Evolutionary conservation across 257 asterid species (phyloP).

Genomic region (Solanum rostratum): DNA sequence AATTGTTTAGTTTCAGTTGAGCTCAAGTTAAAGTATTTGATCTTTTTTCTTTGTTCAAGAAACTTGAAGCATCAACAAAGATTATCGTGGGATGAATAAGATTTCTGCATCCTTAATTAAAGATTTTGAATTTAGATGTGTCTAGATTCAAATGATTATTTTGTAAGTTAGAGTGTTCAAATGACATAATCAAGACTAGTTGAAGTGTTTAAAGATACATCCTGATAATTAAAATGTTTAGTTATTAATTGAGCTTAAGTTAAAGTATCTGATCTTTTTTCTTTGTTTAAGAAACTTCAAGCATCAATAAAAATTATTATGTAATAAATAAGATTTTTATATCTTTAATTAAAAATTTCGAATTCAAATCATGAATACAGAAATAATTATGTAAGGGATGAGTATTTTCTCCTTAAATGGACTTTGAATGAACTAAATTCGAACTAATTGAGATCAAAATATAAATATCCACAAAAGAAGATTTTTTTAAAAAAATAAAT

Average conservation of each 20-base stretch:
- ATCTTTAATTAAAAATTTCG: background rate
- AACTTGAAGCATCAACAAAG: background rate
- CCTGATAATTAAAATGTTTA: background rate
- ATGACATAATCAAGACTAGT: background rate
- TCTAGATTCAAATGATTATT: background rate
- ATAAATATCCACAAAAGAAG: background rate
- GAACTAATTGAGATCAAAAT: background rate
- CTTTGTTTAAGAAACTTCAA: background rate
- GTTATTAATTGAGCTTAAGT: background rate
- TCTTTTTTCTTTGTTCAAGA: background rate
- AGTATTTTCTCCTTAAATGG: background rate
- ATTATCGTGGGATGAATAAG: background rate
- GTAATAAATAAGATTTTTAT: background rate
- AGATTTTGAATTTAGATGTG: background rate
- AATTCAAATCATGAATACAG: background rate
- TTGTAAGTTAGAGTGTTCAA: background rate
- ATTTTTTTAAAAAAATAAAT: background rate
- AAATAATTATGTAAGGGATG: rapidly evolving
- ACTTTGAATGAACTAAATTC: background rate
- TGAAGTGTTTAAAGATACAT: background rate
- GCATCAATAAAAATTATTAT: rapidly evolving
- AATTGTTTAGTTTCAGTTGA: background rate
- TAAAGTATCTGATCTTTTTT: background rate
- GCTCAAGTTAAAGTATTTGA: background rate
- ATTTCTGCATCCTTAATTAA: no score